Evolutionary conservation across 2,329 filamentous ascomycete species (phyloP).

Genomic region (Dactylellina leptospora): DNA sequence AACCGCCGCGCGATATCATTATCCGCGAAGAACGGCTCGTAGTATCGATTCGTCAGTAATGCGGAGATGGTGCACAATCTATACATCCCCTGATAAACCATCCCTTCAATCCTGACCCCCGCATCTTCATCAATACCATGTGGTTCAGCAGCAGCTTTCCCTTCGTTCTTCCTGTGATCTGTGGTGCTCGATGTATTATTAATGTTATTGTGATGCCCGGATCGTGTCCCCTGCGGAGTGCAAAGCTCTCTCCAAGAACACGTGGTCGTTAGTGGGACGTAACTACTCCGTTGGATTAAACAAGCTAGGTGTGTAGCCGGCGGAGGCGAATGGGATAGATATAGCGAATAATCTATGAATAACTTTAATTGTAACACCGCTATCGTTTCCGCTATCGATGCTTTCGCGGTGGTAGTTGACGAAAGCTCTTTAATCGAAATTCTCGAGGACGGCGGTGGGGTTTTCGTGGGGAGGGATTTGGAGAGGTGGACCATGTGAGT

Average conservation of each 20-base stretch:
- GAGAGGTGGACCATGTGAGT: slow-evolving; percentile 19
- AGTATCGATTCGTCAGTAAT: slow-evolving; percentile 30
- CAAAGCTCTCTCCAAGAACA: slow-evolving; percentile 5
- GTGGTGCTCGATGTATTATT: background rate
- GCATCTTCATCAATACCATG: no score
- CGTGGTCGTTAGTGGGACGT: background rate
- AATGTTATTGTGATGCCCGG: background rate
- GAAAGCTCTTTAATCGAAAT: slow-evolving; percentile 22
- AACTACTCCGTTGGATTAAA: slow-evolving; percentile 19
- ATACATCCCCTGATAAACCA: slow-evolving; percentile 28
- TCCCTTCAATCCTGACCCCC: no score
- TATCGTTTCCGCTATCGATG: slow-evolving; percentile 16
- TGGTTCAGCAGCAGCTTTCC: no score
- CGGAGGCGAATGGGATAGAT: slow-evolving; percentile 16
- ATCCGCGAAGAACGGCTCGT: slow-evolving; percentile 25
- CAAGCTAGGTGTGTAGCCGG: slow-evolving; percentile 31
- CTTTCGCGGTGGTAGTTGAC: slow-evolving; percentile 10
- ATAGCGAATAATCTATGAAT: slow-evolving; percentile 31
- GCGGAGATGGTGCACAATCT: slow-evolving; percentile 22
- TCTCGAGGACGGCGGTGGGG: slow-evolving; percentile 25
- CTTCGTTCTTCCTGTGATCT: background rate
- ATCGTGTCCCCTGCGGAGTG: background rate
- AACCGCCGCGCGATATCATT: background rate
- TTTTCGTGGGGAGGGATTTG: slow-evolving; percentile 14
- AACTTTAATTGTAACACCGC: slow-evolving; percentile 20